Base-by-base conservation (phyloP, 345 rosid genomes). In the Acer yangbiense region DNA sequence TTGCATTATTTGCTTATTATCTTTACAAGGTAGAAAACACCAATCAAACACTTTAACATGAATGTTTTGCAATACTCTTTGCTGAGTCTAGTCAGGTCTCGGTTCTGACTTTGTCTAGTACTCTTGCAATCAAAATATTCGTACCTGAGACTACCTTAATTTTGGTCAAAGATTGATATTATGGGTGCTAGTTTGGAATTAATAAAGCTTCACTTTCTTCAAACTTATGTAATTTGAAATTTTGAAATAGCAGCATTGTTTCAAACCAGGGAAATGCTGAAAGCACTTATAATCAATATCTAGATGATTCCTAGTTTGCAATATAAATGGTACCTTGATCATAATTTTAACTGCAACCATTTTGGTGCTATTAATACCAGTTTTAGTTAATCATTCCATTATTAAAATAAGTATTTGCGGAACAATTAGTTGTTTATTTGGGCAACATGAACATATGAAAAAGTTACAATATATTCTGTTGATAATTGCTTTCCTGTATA, bases 401-500 rank as follows among this genome's bases (percentile, higher is more conserved):
- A 10, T 44, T 20, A 9, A n/a, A 55, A 32, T 14, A 16, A 18
- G 9, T 1, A 3, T 61, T 57, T 50, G 29, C n/a, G n/a, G 67
- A 64, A 71, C 46, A 11, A 23, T 14, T 77, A 10, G 25, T 41
- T 55, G 2, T 43, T 44, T 72, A 50, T 57, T 43, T 66, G 9
- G 4, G 17, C 63, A 3, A 20, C 7, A 23, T 32, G 58, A 64
- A 29, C 12, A 35, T 52, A 9, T 55, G 50, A 67, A 63, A 20
- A 14, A 54, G 13, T 76, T 67, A 21, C 17, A 35, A 20, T 69
- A 0, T 73, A 55, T 48, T 12, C 43, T 75, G 80, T 76, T 77
- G 67, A 79, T 79, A 70, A 77, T 71, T 62, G 60, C 32, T 68
- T 21, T 71, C 76, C 55, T 55, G 14, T 50, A 73, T 78, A 70